A percentile compares a stretch with the other conserved stretches of the same genome.
phyloP scores from a whole-genome alignment of 805 yeast genomes.

The Lipomyces starkeyi region DNA sequence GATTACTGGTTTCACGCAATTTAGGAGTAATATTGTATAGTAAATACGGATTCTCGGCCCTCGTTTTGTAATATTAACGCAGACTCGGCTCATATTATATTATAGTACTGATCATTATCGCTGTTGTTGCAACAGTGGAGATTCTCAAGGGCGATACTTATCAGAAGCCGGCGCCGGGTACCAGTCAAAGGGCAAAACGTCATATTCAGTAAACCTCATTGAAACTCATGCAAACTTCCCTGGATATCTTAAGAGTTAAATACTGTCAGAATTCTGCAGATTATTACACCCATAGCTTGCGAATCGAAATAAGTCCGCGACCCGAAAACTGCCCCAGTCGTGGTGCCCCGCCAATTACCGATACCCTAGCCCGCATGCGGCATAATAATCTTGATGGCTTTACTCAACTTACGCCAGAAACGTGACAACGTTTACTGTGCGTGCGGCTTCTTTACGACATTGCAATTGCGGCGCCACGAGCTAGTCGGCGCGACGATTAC shows the following conservation, averaged over 20 bases:
- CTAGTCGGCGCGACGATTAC: too few species aligned
- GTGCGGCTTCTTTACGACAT: background rate
- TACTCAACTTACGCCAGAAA: background rate
- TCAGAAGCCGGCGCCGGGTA: too few species aligned
- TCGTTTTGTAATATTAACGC: background rate
- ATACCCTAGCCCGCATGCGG: background rate
- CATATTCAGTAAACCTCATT: too few species aligned
- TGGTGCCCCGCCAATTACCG: background rate
- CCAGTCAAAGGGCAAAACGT: too few species aligned
- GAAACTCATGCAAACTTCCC: too few species aligned
- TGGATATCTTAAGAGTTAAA: too few species aligned
- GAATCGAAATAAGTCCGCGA: too few species aligned
- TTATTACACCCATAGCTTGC: too few species aligned
- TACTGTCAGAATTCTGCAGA: too few species aligned
- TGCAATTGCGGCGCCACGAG: background rate
- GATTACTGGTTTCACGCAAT: background rate
- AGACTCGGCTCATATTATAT: background rate
- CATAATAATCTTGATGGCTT: too few species aligned
- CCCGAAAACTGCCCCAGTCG: too few species aligned
- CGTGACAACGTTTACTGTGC: background rate
- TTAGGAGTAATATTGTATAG: background rate
- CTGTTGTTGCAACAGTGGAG: background rate
- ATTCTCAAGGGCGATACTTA: too few species aligned
- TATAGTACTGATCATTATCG: background rate
- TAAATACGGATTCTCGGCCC: background rate